Base-by-base conservation (phyloP, 306 rosid genomes). In the Lablab purpureus region DNA sequence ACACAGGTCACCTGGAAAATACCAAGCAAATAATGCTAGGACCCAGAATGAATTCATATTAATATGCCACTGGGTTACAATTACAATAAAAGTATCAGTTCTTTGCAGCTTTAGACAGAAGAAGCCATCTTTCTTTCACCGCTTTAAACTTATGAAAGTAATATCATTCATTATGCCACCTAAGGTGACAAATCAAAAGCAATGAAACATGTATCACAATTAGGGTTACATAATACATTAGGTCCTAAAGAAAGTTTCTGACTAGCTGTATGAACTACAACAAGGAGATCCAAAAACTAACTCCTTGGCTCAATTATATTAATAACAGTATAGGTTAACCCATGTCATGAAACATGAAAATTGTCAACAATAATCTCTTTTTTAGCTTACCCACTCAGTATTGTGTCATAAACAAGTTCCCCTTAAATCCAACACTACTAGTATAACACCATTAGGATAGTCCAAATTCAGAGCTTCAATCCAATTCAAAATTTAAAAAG, bases 321-420 rank as follows among this genome's bases (percentile, higher is more conserved):
- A 62, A 75, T 19, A 45, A 43, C 5, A 45, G 71, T 28, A 41
- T 11, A 47, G 23, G 40, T 68, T 47, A 62, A 51, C 51, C 21
- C 45, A 41, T 51, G 56, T 11, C 50, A 62, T 34, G 73, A 63
- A 27, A 52, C 51, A 30, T 49, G 30, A 46, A 27, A 67, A 66
- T 18, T 28, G 52, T 17, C 43, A 69, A 72, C 47, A 66, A 73
- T 22, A 28, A 49, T 36, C 67, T 18, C 67, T 1, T 15, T 71
- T 67, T 18, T 6, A 59, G 17, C 46, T 28, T 66, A 22, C 18
- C 50, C 45, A 74, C 27, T 58, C 71, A n/a, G 43, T 47, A 34
- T 43, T 72, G 67, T 72, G 67, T 65, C 49, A 72, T 45, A 64
- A 77, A 45, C 32, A 83, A 77, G 49, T 46, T 65, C 63, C 66